phyloP scores from a whole-genome alignment of 179 eudicot species.

The Drosera spatulata region DNA sequence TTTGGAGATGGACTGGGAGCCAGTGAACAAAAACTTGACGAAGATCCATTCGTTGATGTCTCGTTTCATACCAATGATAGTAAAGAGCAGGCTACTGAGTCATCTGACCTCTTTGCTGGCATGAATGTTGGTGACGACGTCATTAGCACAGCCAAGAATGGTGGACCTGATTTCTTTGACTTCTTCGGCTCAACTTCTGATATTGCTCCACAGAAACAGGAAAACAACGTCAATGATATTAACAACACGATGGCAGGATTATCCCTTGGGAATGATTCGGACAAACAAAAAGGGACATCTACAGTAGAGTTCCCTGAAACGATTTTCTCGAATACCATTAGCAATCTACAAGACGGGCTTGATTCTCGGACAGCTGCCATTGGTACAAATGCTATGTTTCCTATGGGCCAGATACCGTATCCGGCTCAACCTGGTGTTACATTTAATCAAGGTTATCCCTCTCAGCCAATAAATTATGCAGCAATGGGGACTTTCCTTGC shows the following conservation, averaged over 20 bases:
- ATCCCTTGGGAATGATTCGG: constrained; percentile 38
- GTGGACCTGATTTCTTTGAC: constrained; percentile 42
- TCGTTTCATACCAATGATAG: constrained; percentile 53
- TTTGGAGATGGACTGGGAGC: constrained; percentile 41
- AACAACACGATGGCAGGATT: constrained; percentile 55
- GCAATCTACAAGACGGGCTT: constrained; percentile 22
- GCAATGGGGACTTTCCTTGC: constrained; percentile 58
- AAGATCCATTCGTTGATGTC: constrained; percentile 93
- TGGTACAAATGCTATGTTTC: constrained; percentile 38
- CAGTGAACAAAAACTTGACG: constrained; percentile 35
- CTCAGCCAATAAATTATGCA: constrained; percentile 52
- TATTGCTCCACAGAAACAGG: constrained; percentile 16
- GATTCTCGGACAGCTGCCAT: constrained; percentile 34
- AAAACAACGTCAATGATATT: constrained; percentile 19
- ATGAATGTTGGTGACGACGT: constrained; percentile 42
- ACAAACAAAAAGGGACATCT: constrained; percentile 20
- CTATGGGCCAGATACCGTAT: constrained; percentile 50
- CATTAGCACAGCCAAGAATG: constrained; percentile 17
- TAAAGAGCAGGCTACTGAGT: constrained; percentile 21
- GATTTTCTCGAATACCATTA: constrained; percentile 20
- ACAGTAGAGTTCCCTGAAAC: constrained; percentile 19
- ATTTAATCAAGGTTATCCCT: constrained; percentile 55
- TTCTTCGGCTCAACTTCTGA: constrained; percentile 48
- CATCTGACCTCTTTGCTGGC: constrained; percentile 65
- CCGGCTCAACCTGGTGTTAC: constrained; percentile 49